Base-by-base conservation (phyloP, 2,329 filamentous ascomycete genomes). In the Shiraia sp. region DNA sequence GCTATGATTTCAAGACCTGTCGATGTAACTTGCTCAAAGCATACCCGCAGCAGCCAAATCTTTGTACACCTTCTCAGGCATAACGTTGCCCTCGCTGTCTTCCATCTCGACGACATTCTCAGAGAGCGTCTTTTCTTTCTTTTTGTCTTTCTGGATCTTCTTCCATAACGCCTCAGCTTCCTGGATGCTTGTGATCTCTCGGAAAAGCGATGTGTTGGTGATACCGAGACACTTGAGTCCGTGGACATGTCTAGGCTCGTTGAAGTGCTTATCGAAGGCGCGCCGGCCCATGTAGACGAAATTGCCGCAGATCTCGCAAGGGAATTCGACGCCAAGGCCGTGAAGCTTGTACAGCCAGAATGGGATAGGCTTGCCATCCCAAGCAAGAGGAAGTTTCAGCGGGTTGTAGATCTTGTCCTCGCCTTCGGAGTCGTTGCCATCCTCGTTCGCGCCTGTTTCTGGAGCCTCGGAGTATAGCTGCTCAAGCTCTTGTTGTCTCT, bases 311-410 rank as follows among this genome's bases (percentile, higher is more conserved):
- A 99, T 89, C 68, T 99, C 92, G 75, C 93, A 99, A 0, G 87
- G 80, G 56, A 96, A 96, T 59, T 99, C 93, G 10, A 96, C 90
- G 7, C 93, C 93, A 17, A 99, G 76, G 1, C 93, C 93, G 65
- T 99, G 93, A 12, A 99, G 79, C 57, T 96, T 93, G 78, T 97
- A 99, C 12, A 99, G 80, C 93, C 93, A 99, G 76, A 93, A 99
- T 0, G 95, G 93, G 59, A 99, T 99, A 0, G 95, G 93, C 66
- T 99, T 99, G 57, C 95, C 93, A 56, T 99, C 93, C 95, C 95
- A 99, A 2, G 90, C 92, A 6, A 99, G 79, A 0, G 93, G 93
- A 2, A 99, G 79, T 66, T 99, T 99, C 53, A 99, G 79, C 0
- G 93, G 93, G 68, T 99, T 99, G 77, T 97, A 96, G 45, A 97